A percentile compares a stretch with the other conserved stretches of the same genome.
Evolutionary conservation across 1,284 basidiomycete species (phyloP).

Genomic region (Psilocybe mexicana): DNA sequence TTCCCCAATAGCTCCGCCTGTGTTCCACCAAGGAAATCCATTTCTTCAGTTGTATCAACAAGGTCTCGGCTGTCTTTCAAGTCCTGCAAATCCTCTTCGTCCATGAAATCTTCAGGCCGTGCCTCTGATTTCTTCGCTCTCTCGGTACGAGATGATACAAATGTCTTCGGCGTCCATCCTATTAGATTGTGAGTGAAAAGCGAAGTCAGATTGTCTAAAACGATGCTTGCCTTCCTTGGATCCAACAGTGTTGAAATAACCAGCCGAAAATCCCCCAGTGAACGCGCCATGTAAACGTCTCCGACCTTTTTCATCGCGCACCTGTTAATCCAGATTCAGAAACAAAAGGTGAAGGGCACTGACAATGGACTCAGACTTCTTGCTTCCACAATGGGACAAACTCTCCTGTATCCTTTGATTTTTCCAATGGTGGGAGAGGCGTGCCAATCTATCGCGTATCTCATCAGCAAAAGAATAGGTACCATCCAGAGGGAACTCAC

Average conservation of each 20-base stretch:
- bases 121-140: conserved; percentile 63
- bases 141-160: conserved; percentile 82
- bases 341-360: conserved; percentile 11
- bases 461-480: not conserved
- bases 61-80: conserved; percentile 71
- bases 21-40: conserved; percentile 64
- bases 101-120: conserved; percentile 95
- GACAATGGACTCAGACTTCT: conserved; percentile 57
- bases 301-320: conserved; percentile 92
- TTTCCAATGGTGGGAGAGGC: conserved; percentile 86
- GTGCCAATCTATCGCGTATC: conserved; percentile 76
- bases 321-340: conserved; percentile 46
- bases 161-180: conserved; percentile 95
- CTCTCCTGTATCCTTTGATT: conserved; percentile 87
- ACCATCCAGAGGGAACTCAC: conserved; percentile 40
- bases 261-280: conserved; percentile 96
- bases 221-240: conserved; percentile 81
- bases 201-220: not conserved
- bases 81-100: conserved; percentile 94
- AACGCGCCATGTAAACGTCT: conserved; percentile 95
- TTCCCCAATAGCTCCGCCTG: conserved; percentile 45
- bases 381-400: conserved; percentile 98
- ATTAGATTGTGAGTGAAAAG: not conserved
- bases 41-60: conserved; percentile 75
- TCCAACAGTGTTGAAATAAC: conserved; percentile 96